Evolutionary conservation across 2,329 filamentous ascomycete genomes (phyloP).

Genomic region (Xylaria sp.): DNA sequence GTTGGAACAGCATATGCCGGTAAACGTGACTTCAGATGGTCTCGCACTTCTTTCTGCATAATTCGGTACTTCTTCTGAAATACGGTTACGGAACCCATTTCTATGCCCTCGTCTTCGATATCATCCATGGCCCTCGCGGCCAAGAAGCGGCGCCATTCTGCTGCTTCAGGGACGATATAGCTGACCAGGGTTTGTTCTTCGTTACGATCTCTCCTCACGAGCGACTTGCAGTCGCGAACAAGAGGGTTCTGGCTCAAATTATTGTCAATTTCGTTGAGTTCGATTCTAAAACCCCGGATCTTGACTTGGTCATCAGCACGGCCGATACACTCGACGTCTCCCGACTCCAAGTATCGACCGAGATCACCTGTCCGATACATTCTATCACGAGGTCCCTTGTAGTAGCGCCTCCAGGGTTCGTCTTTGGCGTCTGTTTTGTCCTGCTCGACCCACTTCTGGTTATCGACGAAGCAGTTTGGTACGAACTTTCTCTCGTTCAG

Average conservation of each 20-base stretch:
- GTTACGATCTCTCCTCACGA: conserved; percentile 83
- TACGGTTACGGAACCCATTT: conserved; percentile 56
- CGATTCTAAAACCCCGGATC: conserved; percentile 94
- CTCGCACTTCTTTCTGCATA: conserved; percentile 64
- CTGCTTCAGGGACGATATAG: conserved; percentile 84
- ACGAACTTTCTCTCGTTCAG: conserved; percentile 78
- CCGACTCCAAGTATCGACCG: conserved; percentile 54
- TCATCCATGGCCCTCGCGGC: conserved; percentile 56
- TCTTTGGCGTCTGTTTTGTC: conserved; percentile 60
- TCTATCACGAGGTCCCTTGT: conserved; percentile 83
- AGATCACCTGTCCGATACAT: conserved; percentile 90
- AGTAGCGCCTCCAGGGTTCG: conserved; percentile 82
- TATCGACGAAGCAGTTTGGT: conserved; percentile 85
- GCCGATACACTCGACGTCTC: conserved; percentile 55
- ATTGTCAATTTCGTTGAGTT: conserved; percentile 91
- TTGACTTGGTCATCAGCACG: conserved; percentile 92
- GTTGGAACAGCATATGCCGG: conserved; percentile 80
- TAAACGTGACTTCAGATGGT: conserved; percentile 76
- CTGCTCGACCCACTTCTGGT: conserved; percentile 72
- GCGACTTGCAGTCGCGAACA: conserved; percentile 84
- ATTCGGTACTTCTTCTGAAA: conserved; percentile 57
- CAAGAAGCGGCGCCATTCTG: conserved; percentile 40
- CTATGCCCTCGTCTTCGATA: conserved; percentile 61
- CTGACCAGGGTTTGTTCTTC: conserved; percentile 89
- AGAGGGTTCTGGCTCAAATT: conserved; percentile 79